Evolutionary conservation across 108 stramenopile species (phyloP), one percentile per base, ranked within the genome.

Genomic region (Bacterosira constricta): DNA sequence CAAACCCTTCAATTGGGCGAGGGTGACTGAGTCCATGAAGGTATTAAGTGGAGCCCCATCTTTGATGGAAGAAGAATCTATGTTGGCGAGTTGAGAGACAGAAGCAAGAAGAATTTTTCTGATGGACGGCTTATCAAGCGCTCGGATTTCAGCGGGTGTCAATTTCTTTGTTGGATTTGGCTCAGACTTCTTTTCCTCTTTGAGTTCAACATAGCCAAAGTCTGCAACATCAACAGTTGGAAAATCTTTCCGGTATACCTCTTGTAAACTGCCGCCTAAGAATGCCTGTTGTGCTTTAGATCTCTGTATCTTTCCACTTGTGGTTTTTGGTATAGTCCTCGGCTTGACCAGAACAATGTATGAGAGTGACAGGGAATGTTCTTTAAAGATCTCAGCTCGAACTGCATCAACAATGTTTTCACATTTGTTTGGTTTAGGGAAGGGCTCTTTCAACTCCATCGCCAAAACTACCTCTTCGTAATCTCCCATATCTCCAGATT

Each of bases 261-360:
- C 78, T 35, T 87, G 51, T 23, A 96, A 77, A 13, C 76, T 83
- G 8, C 77, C 80, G 9, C 69, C 82, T 23, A 90, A 34, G 52
- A 86, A 94, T n/a, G 66, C 90, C 62, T 88, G 87, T 32, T 80
- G 79, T 60, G 97, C 96, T 95, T 96, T 96, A 3, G 86, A 69
- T 65, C 99, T 86, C 9, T 97, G 96, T 63, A 99, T 99, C 70
- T 99, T 99, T 8, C 99, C 99, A 51, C 95, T 96, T 12, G 95
- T 98, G 17, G 99, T 99, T 77, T 99, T 99, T 6, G 97, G 96
- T 9, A 99, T 85, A 0, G 95, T 97, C 49, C 90, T 83, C 13
- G 93, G 86, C 61, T 89, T 73, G 17, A 99, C 49, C 8, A 99
- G 75, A 7, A 94, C 77, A 68, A 99, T 78, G 29, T 84, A 67